phyloP scores from a whole-genome alignment of 1,284 basidiomycete species.

The Ganoderma leucocontextum region DNA sequence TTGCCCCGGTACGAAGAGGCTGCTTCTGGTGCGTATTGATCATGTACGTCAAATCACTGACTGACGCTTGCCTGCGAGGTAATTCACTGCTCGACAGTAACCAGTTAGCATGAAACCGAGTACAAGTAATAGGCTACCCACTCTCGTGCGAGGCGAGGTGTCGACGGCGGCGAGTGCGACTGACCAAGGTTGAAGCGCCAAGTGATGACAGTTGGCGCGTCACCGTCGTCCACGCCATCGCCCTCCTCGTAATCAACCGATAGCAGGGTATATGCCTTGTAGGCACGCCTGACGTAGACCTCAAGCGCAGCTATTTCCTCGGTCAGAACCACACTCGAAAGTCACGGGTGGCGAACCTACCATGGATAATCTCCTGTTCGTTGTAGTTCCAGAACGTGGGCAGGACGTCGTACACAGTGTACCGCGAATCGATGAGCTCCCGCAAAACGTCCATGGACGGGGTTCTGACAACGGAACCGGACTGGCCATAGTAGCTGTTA shows the following conservation, averaged over 20 bases:
- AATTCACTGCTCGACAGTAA: constrained; percentile 41
- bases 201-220: constrained; percentile 81
- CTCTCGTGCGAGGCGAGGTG: constrained; percentile 77
- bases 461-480: constrained; percentile 70
- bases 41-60: constrained; percentile 93
- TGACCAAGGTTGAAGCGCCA: constrained; percentile 96
- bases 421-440: constrained; percentile 95
- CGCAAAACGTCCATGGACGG: constrained; percentile 90
- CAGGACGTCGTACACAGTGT: constrained; percentile 97
- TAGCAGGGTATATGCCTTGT: constrained; percentile 93
- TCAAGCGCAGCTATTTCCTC: constrained; percentile 85
- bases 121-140: constrained; percentile 46
- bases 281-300: constrained; percentile 95
- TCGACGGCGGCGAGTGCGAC: constrained; percentile 84
- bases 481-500: constrained; percentile 90
- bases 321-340: constrained; percentile 10
- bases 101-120: constrained; percentile 21
- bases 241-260: constrained; percentile 95
- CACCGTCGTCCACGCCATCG: constrained; percentile 80
- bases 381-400: constrained; percentile 93
- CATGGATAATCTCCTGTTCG: constrained; percentile 86
- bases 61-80: constrained; percentile 78
- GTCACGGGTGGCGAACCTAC: constrained; percentile 49
- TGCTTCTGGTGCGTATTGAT: constrained; percentile 86
- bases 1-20: constrained; percentile 87